Base-by-base conservation (phyloP, 108 stramenopile genomes). In the Pseudonitzschia multiseries region DNA sequence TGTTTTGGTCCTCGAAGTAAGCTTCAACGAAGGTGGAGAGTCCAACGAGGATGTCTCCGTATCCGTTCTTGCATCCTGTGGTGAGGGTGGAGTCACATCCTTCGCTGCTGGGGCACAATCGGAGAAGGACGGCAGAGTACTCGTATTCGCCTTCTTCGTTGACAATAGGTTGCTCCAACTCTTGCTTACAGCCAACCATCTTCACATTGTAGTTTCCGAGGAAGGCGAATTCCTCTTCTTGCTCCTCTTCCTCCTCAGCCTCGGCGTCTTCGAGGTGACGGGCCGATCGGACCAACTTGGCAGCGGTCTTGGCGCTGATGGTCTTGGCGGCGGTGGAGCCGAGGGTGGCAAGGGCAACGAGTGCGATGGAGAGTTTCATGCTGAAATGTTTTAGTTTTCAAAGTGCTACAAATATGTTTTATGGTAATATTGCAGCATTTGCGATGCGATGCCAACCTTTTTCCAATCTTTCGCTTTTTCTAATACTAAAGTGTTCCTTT, bases 41-140 rank as follows among this genome's bases (percentile, higher is more conserved):
- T 44, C 74, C 74, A 28, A 83, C 83, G 54, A 76, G 74, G 24
- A 69, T 73, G 56, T 83, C 83, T 57, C 78, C 83, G 65, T 79
- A 75, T 51, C 79, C 79, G 18, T 15, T n/a, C 18, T 22, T 65
- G 79, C 83, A 83, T 22, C 75, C 83, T 8, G 24, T 43, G 28
- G 31, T 22, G 42, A 36, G 15, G 64, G 42, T 15, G 14, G 61
- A 63, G 53, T 75, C 64, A 65, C 75, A 79, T 13, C 73, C 68
- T 32, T 21, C 53, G 13, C 57, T 46, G 41, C 50, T 40, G 40
- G 83, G 83, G 54, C 83, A 83, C 27, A 79, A 59, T 65, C 83
- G 83, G 64, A 76, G 54, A 22, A 83, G 40, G 66, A 71, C 83
- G 36, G 74, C 78, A 53, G 46, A 51, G 54, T 80, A 74, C 32